These are phyloP conservation scores for Rhodosporidiobolus odoratus DNA, from an alignment of 768 basidiomycete species.

Conservation along the genomic window DNA sequence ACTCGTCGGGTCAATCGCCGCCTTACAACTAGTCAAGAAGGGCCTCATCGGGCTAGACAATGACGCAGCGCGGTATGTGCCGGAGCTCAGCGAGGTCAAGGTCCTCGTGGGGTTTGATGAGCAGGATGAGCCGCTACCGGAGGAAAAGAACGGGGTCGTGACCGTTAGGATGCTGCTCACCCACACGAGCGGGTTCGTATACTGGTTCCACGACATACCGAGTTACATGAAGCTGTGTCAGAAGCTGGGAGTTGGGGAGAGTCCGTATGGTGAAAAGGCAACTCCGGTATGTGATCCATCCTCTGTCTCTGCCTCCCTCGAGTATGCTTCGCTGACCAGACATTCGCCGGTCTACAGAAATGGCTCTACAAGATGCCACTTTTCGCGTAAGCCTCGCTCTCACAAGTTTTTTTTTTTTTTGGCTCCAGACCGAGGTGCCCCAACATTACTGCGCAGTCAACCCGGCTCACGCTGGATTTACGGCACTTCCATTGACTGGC, in stretches of 20 bases:
- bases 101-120: constrained; percentile 41
- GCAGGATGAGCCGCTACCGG: constrained; percentile 33
- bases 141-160: constrained; percentile 37
- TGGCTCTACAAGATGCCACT: constrained; percentile 1
- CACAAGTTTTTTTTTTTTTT: not conserved
- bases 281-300: not conserved
- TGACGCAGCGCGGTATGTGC: constrained; percentile 36
- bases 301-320: not conserved
- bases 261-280: constrained; percentile 8
- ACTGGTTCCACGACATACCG: not conserved
- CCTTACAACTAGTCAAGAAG: constrained; percentile 43
- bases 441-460: no score
- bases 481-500: constrained; percentile 43
- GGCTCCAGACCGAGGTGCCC: no score
- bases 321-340: not conserved
- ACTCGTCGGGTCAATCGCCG: constrained; percentile 43
- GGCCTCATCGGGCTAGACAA: constrained; percentile 41
- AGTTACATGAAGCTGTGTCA: not conserved
- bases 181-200: no score
- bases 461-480: constrained; percentile 28
- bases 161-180: constrained; percentile 44
- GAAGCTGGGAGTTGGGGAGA: not conserved
- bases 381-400: not conserved
- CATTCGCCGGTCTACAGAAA: not conserved
- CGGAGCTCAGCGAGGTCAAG: constrained; percentile 38